Conservation (phyloP, 2,329 filamentous ascomycete genomes). For the Diaporthe sp. region DNA sequence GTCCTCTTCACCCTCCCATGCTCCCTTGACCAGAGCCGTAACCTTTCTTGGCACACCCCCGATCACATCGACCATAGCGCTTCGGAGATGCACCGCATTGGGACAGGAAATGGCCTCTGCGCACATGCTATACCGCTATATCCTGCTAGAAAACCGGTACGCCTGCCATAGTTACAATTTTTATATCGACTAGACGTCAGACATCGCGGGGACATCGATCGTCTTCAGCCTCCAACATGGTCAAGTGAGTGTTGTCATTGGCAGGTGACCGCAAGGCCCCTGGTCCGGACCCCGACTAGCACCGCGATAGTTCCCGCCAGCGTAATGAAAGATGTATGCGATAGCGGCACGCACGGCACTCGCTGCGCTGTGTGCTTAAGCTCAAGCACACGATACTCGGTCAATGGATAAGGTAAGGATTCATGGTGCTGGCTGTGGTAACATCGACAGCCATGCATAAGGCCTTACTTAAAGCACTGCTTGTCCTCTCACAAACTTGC, state of each 20-base stretch:
- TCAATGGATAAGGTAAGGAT: not conserved
- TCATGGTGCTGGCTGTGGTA: not conserved
- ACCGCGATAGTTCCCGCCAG: not conserved
- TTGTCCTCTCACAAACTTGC: not conserved
- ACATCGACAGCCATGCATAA: not conserved
- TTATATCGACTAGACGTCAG: not conserved
- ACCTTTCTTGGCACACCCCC: slow-evolving; percentile 7
- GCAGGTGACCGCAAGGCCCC: not conserved
- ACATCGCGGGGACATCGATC: not conserved
- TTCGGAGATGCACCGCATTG: not conserved
- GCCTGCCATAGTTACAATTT: not conserved
- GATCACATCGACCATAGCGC: slow-evolving; percentile 12
- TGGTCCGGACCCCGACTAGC: slow-evolving; percentile 6
- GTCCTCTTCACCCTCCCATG: not conserved
- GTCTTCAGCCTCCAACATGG: slow-evolving; percentile 6
- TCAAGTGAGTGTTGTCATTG: slow-evolving; percentile 11
- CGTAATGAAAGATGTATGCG: not conserved
- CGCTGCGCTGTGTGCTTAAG: not conserved
- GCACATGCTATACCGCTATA: not conserved
- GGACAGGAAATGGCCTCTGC: not conserved
- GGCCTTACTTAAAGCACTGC: not conserved
- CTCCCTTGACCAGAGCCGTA: not conserved
- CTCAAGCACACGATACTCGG: not conserved
- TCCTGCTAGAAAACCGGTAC: not conserved
- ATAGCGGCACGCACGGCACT: slow-evolving; percentile 2